These are phyloP conservation scores for Blastobotrys ciferrii DNA, from an alignment of 1,139 yeast genomes.

Conservation along the genomic window DNA sequence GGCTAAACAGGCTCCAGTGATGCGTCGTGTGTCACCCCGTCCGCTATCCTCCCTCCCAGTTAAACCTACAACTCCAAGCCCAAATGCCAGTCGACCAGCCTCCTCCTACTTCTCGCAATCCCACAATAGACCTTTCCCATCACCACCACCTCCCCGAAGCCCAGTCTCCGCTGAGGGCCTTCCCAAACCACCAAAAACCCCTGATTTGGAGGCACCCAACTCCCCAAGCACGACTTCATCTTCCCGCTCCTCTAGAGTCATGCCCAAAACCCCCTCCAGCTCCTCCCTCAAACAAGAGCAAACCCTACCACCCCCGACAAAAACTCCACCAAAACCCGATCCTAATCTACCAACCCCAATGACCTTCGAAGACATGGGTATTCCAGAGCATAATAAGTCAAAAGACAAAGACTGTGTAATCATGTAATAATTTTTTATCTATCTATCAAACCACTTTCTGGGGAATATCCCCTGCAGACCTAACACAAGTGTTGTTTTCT, in stretches of 20 bases:
- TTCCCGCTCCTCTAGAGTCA: slow-evolving; percentile 6
- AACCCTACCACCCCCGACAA: slow-evolving; percentile 10
- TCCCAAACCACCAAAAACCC: slow-evolving; percentile 11
- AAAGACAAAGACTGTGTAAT: slow-evolving; percentile 32
- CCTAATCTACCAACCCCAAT: slow-evolving; percentile 69
- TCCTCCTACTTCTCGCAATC: slow-evolving; percentile 9
- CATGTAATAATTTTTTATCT: slow-evolving; percentile 28
- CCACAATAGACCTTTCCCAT: slow-evolving; percentile 4
- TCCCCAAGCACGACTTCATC: slow-evolving; percentile 4
- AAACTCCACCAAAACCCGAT: slow-evolving; percentile 12
- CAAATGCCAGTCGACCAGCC: slow-evolving; percentile 6
- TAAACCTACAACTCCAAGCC: slow-evolving; percentile 7
- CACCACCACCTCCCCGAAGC: slow-evolving; percentile 2
- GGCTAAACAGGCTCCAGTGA: slow-evolving; percentile 13
- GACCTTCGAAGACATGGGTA: slow-evolving; percentile 38
- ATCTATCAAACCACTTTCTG: no score
- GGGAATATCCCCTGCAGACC: no score
- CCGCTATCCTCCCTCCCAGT: slow-evolving; percentile 7
- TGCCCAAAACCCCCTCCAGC: slow-evolving; percentile 11
- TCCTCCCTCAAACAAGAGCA: slow-evolving; percentile 5
- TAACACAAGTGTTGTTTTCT: no score
- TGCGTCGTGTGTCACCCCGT: neutral
- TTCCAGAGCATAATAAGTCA: slow-evolving; percentile 25
- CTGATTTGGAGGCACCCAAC: slow-evolving; percentile 5
- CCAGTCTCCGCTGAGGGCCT: neutral